Percentiles rank a stretch among this genome's conserved stretches.
phyloP scores from a whole-genome alignment of 164 flowering plant genomes.

The Umbilicus rupestris region DNA sequence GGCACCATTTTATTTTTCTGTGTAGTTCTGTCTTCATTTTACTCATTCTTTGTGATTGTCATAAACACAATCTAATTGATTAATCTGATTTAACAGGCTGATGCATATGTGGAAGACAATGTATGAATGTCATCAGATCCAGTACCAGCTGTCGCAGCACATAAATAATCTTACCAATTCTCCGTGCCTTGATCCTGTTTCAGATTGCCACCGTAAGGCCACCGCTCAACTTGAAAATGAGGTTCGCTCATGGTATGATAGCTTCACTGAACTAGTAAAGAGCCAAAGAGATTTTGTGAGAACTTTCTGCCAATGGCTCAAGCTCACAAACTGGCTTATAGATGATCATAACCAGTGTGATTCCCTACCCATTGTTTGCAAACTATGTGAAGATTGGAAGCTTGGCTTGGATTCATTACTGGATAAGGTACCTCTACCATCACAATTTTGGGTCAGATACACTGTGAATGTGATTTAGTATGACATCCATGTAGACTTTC shows the following conservation, averaged over 20 bases:
- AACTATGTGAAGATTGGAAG: slow-evolving; percentile 58
- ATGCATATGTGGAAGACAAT: slow-evolving; percentile 75
- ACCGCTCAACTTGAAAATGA: slow-evolving; percentile 62
- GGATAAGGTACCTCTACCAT: slow-evolving; percentile 39
- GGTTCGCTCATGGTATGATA: slow-evolving; percentile 50
- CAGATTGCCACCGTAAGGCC: slow-evolving; percentile 56
- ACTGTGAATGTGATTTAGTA: background rate
- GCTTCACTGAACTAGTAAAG: slow-evolving; percentile 50
- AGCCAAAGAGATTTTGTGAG: slow-evolving; percentile 48
- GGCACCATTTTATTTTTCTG: background rate
- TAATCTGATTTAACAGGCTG: slow-evolving; percentile 32
- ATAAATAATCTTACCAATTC: slow-evolving; percentile 35
- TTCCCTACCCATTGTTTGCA: slow-evolving; percentile 25
- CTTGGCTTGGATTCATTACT: slow-evolving; percentile 49
- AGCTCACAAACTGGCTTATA: slow-evolving; percentile 34
- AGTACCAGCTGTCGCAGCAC: slow-evolving; percentile 57
- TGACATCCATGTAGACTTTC: background rate
- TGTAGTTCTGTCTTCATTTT: background rate
- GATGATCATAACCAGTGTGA: slow-evolving; percentile 24
- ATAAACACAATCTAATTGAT: background rate
- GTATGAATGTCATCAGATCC: slow-evolving; percentile 69
- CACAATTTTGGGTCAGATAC: background rate
- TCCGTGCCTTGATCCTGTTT: slow-evolving; percentile 40
- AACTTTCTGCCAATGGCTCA: slow-evolving; percentile 52
- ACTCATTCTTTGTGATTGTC: background rate